Conservation (phyloP, 1,284 basidiomycete genomes). For the Paramarasmius palmivorus region DNA sequence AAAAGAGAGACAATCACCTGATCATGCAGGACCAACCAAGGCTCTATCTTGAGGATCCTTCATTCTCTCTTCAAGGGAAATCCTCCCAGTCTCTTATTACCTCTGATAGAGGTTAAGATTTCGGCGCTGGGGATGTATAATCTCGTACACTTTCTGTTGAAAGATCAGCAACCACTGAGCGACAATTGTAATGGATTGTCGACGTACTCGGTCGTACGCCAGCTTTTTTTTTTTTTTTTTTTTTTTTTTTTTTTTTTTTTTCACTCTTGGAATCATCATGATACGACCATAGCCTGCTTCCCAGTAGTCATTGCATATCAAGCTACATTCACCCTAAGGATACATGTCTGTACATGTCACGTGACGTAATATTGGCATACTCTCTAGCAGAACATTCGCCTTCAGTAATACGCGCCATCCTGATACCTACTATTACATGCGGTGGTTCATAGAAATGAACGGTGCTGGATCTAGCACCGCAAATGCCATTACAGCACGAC, state of each 20-base stretch:
- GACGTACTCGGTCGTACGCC: slow-evolving; percentile 84
- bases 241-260: too few species aligned
- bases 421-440: slow-evolving; percentile 73
- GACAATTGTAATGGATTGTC: neutral
- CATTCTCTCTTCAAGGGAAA: slow-evolving; percentile 90
- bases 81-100: slow-evolving; percentile 87
- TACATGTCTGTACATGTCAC: too few species aligned
- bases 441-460: slow-evolving; percentile 87
- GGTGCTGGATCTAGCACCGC: slow-evolving; percentile 92
- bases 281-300: slow-evolving; percentile 90
- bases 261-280: slow-evolving; percentile 94
- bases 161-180: neutral
- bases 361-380: slow-evolving; percentile 97
- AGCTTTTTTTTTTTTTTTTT: too few species aligned
- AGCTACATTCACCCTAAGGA: slow-evolving; percentile 67
- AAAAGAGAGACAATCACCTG: too few species aligned
- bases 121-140: slow-evolving; percentile 85
- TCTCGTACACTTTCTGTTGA: slow-evolving; percentile 83
- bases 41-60: slow-evolving; percentile 93
- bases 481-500: slow-evolving; percentile 96
- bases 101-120: slow-evolving; percentile 93
- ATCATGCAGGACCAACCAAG: slow-evolving; percentile 90
- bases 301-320: slow-evolving; percentile 97
- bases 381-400: slow-evolving; percentile 92
- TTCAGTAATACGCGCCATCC: slow-evolving; percentile 84